Percentiles rank a stretch among this genome's conserved stretches.
Evolutionary conservation across 495 filamentous ascomycete species (phyloP).

Genomic region (Annulohypoxylon moriforme): DNA sequence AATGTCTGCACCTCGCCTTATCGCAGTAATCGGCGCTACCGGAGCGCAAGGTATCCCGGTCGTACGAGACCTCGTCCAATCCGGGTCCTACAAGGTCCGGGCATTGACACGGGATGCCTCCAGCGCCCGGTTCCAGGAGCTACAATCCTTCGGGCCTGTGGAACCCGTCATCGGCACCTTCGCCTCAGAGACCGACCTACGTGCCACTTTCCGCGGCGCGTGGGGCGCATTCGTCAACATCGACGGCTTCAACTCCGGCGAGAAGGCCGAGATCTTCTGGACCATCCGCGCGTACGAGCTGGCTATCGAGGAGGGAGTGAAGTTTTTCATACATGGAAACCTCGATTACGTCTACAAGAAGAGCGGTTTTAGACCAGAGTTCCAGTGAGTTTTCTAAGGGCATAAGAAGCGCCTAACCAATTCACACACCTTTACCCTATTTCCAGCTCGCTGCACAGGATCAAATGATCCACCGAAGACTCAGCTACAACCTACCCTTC

Average conservation of each 20-base stretch:
- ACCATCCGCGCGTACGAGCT: conserved; percentile 67
- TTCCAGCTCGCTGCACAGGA: not conserved
- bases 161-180: conserved; percentile 60
- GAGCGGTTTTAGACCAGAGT: conserved; percentile 58
- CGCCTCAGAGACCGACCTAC: conserved; percentile 58
- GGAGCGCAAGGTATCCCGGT: conserved; percentile 67
- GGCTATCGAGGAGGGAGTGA: conserved; percentile 60
- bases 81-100: conserved; percentile 57
- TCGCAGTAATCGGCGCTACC: conserved; percentile 65
- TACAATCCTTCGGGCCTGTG: conserved; percentile 53
- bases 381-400: conserved; percentile 40
- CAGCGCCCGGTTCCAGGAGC: conserved; percentile 53
- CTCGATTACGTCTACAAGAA: conserved; percentile 62
- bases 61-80: conserved; percentile 56
- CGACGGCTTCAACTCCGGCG: conserved; percentile 65
- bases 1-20: conserved; percentile 47
- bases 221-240: conserved; percentile 66
- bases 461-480: no score
- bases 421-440: not conserved
- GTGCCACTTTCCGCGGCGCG: conserved; percentile 55
- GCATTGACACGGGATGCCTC: conserved; percentile 61
- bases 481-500: no score
- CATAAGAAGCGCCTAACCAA: no score
- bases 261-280: conserved; percentile 66
- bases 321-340: conserved; percentile 64